These are phyloP conservation scores for Cercospora brassicicola DNA, from an alignment of 2,329 filamentous ascomycete genomes.

Conservation along the genomic window DNA sequence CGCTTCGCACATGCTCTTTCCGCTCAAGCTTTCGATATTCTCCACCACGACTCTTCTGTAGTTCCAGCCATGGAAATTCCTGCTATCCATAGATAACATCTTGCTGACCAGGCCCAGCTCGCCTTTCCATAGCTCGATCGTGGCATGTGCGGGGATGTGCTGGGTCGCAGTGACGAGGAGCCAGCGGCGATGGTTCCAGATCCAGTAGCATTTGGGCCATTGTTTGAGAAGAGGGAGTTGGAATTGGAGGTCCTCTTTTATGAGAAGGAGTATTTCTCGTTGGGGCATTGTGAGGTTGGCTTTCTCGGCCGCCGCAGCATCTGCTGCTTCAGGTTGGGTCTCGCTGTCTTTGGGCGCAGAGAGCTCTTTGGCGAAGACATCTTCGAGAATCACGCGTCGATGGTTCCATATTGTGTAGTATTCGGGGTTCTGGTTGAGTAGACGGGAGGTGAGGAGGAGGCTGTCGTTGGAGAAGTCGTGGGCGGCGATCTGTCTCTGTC, in stretches of 20 bases:
- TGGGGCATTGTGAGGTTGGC: constrained; percentile 36
- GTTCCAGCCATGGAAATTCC: constrained; percentile 96
- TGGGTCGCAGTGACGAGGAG: constrained; percentile 69
- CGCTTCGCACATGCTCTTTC: constrained; percentile 61
- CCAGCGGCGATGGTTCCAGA: constrained; percentile 96
- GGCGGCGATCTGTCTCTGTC: constrained; percentile 43
- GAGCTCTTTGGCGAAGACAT: constrained; percentile 55
- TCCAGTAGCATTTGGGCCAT: constrained; percentile 98
- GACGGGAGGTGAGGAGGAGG: constrained; percentile 68
- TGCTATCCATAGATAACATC: constrained; percentile 81
- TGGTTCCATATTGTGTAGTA: constrained; percentile 92
- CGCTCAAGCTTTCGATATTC: constrained; percentile 64
- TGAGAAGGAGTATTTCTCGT: constrained; percentile 51
- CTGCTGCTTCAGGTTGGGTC: constrained; percentile 25
- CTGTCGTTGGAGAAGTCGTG: constrained; percentile 56
- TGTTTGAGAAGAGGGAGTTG: constrained; percentile 79
- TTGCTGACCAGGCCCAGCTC: constrained; percentile 81
- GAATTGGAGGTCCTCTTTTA: constrained; percentile 75
- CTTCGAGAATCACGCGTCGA: constrained; percentile 69
- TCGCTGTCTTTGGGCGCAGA: constrained; percentile 36
- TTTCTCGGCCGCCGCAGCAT: constrained; percentile 31
- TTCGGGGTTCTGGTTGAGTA: constrained; percentile 77
- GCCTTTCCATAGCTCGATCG: constrained; percentile 73
- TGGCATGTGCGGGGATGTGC: constrained; percentile 57
- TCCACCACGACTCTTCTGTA: constrained; percentile 79